phyloP scores from a whole-genome alignment of 148 eudicot genomes.

The Pharnaceum exiguum region DNA sequence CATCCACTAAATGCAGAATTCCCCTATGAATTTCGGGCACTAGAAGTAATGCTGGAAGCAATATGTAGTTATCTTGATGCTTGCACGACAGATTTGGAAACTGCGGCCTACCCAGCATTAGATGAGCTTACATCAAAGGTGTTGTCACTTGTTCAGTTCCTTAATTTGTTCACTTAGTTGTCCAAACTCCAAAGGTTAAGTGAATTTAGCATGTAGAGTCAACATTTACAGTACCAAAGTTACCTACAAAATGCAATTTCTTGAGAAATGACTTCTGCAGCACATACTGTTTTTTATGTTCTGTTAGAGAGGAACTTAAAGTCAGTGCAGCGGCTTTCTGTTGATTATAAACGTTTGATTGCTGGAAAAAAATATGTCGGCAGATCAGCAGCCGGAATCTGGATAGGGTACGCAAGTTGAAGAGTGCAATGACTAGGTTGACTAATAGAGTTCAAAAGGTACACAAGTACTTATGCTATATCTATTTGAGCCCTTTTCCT shows the following conservation, averaged over 20 bases:
- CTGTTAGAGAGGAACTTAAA: neutral
- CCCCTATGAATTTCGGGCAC: slow-evolving; percentile 85
- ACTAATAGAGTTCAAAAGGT: slow-evolving; percentile 85
- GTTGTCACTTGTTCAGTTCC: neutral
- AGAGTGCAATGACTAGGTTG: slow-evolving; percentile 89
- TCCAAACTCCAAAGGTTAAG: too few relatives aligned
- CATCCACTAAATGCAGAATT: slow-evolving; percentile 42
- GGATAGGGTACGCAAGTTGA: slow-evolving; percentile 83
- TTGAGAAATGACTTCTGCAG: too few relatives aligned
- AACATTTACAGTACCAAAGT: too few relatives aligned
- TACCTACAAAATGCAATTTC: too few relatives aligned
- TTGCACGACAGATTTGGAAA: slow-evolving; percentile 70
- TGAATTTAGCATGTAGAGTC: too few relatives aligned
- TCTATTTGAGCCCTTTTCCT: neutral
- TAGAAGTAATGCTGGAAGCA: slow-evolving; percentile 89
- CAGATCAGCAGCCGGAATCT: slow-evolving; percentile 92
- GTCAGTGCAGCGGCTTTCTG: neutral
- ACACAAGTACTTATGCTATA: neutral
- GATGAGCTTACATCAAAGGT: slow-evolving; percentile 93
- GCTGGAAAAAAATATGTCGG: slow-evolving; percentile 8
- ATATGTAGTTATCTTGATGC: slow-evolving; percentile 84
- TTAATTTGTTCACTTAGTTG: too few relatives aligned
- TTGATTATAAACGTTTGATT: neutral
- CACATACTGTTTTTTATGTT: too few relatives aligned
- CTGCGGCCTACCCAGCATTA: slow-evolving; percentile 86